Evolutionary conservation across 2,329 filamentous ascomycete genomes (phyloP), one percentile per base, ranked within the genome.

Genomic region (Calonectria honghensis): DNA sequence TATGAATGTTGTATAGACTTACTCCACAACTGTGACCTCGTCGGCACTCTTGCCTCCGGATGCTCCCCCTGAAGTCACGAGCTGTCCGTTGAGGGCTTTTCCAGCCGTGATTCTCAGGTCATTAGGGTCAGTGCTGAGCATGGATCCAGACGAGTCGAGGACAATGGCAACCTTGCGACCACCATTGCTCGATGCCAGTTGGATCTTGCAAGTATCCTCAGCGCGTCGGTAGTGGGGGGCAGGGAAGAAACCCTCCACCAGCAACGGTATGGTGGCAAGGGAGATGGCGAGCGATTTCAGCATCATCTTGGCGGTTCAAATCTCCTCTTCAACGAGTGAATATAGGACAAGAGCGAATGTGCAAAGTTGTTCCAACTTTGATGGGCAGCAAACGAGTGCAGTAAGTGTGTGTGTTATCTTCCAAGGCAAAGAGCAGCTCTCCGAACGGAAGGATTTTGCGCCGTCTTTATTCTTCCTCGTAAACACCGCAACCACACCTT

Each of bases 161-260:
- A 59, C 54, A n/a, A 59, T 59, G 54, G 54, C 54, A 27, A 59
- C 54, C 54, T 59, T 59, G 32, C 54, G 54, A 13, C 54, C 54
- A 5, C 54, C 54, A 16, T 37, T 59, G 54, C 54, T 59, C 20
- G 54, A 59, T 37, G 54, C 54, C 32, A 59, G 54, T 5, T 59
- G 54, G 54, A 59, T 59, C 32, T 59, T 59, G 54, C 54, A 59
- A 59, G 54, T 59, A 14, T 59, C 54, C 35, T 20, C 11, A 4
- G n/a, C n/a, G n/a, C 54, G 32, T 32, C 41, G 41, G 18, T 39
- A 37, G 14, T 59, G 32, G 4, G 54, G 54, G 31, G 54, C 5
- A 11, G 54, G 54, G 32, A 32, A 59, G 24, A 37, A 59, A 6
- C 32, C 54, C 20, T 59, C 54, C 31, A 59, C 54, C 29, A 32